Evolutionary conservation across 768 basidiomycete genomes (phyloP).

Genomic region (Lepiota venenata): DNA sequence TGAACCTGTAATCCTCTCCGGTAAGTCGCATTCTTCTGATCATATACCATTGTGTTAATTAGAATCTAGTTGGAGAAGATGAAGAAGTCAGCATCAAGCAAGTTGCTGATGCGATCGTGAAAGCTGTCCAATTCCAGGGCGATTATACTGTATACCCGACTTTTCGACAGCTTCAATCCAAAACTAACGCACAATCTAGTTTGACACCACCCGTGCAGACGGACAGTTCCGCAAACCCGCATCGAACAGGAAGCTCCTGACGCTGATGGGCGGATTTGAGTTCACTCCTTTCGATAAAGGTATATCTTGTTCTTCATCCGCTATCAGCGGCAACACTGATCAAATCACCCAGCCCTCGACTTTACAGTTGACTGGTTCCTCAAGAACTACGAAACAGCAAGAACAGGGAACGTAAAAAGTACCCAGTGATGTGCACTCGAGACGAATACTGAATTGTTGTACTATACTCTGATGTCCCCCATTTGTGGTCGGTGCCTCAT

Average conservation of each 20-base stretch:
- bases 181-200: conserved; percentile 39
- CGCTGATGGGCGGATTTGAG: conserved; percentile 74
- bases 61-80: conserved; percentile 73
- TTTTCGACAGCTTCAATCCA: background rate
- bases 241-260: conserved; percentile 82
- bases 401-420: conserved; percentile 38
- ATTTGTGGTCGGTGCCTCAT: conserved; percentile 1
- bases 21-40: conserved; percentile 32
- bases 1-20: conserved; percentile 90
- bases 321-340: conserved; percentile 1
- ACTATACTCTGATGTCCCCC: background rate
- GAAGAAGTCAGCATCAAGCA: conserved; percentile 93
- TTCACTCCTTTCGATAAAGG: conserved; percentile 92
- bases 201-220: conserved; percentile 81
- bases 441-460: background rate
- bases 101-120: conserved; percentile 89
- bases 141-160: conserved; percentile 57
- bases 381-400: conserved; percentile 70
- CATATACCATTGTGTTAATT: background rate
- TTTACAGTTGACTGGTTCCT: conserved; percentile 86
- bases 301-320: conserved; percentile 21
- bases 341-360: conserved; percentile 55
- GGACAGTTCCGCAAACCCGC: conserved; percentile 97
- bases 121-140: conserved; percentile 74
- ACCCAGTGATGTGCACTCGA: background rate